A percentile compares a stretch with the other conserved stretches of the same genome.
Conservation (phyloP, 106 monocot species). For the Iris macrosiphon region DNA sequence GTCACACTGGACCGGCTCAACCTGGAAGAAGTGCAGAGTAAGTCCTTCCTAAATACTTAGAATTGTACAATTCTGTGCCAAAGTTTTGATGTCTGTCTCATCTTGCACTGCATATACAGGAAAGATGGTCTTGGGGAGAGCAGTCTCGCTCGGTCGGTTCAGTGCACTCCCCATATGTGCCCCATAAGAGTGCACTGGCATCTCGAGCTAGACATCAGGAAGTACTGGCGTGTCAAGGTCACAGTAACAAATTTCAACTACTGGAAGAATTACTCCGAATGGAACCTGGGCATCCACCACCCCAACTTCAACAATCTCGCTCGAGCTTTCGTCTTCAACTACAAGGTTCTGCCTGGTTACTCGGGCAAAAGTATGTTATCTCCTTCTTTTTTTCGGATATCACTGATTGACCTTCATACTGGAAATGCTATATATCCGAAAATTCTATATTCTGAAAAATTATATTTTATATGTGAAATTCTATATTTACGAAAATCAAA, state of each 20-base stretch:
- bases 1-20: conserved; percentile 38
- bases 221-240: conserved; percentile 64
- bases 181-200: conserved; percentile 68
- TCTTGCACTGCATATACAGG: too few species aligned
- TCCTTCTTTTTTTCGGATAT: not conserved
- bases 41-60: too few species aligned
- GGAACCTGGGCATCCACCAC: conserved; percentile 59
- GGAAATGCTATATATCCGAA: too few species aligned
- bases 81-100: too few species aligned
- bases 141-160: conserved; percentile 38
- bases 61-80: too few species aligned
- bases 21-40: conserved; percentile 91
- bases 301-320: conserved; percentile 65
- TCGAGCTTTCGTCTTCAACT: conserved; percentile 49
- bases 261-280: conserved; percentile 58
- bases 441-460: too few species aligned
- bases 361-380: conserved; percentile 37
- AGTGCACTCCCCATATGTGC: conserved; percentile 73
- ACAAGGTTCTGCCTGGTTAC: conserved; percentile 44
- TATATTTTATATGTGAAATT: too few species aligned
- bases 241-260: conserved; percentile 68
- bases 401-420: too few species aligned
- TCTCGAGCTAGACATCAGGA: conserved; percentile 46
- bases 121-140: conserved; percentile 32
- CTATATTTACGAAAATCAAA: too few species aligned